A percentile compares a stretch with the other conserved stretches of the same genome.
Conservation (phyloP, 192 early-diverging fungal species). For the Thamnidium elegans region DNA sequence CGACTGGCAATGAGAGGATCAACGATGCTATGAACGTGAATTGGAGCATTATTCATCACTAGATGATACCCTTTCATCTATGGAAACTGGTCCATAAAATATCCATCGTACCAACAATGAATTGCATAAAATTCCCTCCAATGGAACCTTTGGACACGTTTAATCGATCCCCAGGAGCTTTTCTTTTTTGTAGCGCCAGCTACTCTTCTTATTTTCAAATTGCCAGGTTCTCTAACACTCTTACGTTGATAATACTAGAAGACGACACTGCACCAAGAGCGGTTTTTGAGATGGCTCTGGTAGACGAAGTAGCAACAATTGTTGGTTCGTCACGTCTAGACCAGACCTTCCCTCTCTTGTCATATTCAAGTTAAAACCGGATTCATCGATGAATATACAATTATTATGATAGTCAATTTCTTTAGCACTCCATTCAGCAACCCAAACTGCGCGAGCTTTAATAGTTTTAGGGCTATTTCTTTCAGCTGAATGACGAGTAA, state of each 20-base stretch:
- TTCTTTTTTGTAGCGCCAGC: neutral
- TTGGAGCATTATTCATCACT: too few relatives aligned
- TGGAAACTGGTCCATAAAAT: constrained; percentile 2
- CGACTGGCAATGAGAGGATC: too few relatives aligned
- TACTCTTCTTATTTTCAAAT: neutral
- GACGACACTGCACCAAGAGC: neutral
- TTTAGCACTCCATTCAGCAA: neutral
- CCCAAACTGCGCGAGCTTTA: neutral
- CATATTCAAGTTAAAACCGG: neutral
- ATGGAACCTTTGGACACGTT: neutral
- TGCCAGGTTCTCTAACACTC: too few relatives aligned
- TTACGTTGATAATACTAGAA: neutral
- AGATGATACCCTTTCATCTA: too few relatives aligned
- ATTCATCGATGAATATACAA: neutral
- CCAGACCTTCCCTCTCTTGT: neutral
- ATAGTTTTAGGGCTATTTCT: neutral
- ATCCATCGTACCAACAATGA: constrained; percentile 5
- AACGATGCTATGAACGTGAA: too few relatives aligned
- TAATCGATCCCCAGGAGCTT: neutral
- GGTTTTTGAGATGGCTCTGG: neutral
- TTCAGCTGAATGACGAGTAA: too few relatives aligned
- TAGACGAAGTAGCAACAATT: neutral
- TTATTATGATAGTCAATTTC: neutral
- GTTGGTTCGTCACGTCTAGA: neutral
- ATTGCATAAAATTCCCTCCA: neutral